Base-by-base conservation (phyloP, 306 rosid genomes). In the Prosopis cineraria region DNA sequence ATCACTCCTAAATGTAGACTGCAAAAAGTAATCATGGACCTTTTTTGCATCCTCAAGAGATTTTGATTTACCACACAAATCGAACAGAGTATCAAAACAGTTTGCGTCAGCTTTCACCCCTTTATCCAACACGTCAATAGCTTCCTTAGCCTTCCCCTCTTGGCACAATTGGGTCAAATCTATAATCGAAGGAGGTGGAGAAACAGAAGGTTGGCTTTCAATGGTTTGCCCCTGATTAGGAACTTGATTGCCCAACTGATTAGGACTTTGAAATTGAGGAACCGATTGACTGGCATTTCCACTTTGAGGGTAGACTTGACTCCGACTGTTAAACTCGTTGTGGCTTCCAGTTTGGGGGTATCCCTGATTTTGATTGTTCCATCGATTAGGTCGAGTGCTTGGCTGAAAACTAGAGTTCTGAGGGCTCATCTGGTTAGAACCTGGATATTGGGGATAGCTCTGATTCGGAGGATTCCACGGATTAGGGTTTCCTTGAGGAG, bases 1-100 rank as follows among this genome's bases (percentile, higher is more conserved):
- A 62, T 92, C 95, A 66, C 90, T 79, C 85, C 98, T 90, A 81
- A 30, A 86, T 2, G 84, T 74, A 3, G 98, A 91, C 80, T 93
- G 98, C 30, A 91, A 75, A 73, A 91, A 91, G 79, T 83, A 90
- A 72, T 91, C 97, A 74, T 93, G 97, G 14, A 81, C 97, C 81
- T 87, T 82, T 80, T 91, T 93, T 0, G 98, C 97, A 72, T 90
- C 85, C 64, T 91, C 98, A 7, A 91, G 75, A 10, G 84, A 89
- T 75, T 90, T 90, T 0, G 83, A 85, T 30, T 82, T 77, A 58
- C 87, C 94, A 72, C 91, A 89, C 6, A 81, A 63, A 40, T 86
- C 93, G 72, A 93, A 89, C 85, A 86, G 89, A 5, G 9, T 13
- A 58, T 58, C 65, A 58, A 58, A 58, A 58, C 65, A 58, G 4